Percentiles rank a stretch among this genome's conserved stretches.
phyloP scores from a whole-genome alignment of 2,329 filamentous ascomycete species.

The Xylariaceae sp. region DNA sequence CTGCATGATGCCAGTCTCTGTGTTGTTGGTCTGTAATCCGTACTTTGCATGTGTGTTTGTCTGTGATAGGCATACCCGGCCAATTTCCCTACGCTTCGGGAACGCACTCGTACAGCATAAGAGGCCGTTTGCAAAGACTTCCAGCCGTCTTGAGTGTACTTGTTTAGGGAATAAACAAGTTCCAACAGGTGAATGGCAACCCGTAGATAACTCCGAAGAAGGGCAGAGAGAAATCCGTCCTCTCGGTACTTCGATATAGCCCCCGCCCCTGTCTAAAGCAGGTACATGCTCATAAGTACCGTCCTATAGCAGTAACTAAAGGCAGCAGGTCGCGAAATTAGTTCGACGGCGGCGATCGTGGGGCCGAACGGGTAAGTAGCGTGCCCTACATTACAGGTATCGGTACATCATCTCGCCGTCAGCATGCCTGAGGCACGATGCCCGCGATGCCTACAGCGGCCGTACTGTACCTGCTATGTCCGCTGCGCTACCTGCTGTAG shows the following conservation, averaged over 20 bases:
- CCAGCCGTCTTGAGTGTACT: too few relatives aligned
- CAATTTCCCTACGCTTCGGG: neutral
- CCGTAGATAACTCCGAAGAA: too few relatives aligned
- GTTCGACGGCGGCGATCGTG: constrained; percentile 9
- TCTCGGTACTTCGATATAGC: neutral
- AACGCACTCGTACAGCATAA: neutral
- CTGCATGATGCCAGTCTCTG: constrained; percentile 5
- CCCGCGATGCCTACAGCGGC: neutral
- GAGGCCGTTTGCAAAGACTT: neutral
- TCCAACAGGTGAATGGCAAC: too few relatives aligned
- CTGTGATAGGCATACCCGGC: neutral
- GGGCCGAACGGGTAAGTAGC: neutral
- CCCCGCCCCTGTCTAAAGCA: neutral
- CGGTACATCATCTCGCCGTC: neutral
- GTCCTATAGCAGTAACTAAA: neutral
- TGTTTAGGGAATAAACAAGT: too few relatives aligned
- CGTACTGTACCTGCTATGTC: neutral
- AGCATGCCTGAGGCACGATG: neutral
- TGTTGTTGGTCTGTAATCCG: neutral
- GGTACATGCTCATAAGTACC: constrained; percentile 1
- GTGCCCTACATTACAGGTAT: neutral
- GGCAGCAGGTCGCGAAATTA: constrained; percentile 29
- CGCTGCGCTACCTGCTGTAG: neutral
- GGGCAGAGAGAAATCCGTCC: too few relatives aligned
- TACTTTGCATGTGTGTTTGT: neutral